Percentiles rank a stretch among this genome's conserved stretches.
phyloP scores from a whole-genome alignment of 176 grass and related monocot species.

The Lolium multiflorum region DNA sequence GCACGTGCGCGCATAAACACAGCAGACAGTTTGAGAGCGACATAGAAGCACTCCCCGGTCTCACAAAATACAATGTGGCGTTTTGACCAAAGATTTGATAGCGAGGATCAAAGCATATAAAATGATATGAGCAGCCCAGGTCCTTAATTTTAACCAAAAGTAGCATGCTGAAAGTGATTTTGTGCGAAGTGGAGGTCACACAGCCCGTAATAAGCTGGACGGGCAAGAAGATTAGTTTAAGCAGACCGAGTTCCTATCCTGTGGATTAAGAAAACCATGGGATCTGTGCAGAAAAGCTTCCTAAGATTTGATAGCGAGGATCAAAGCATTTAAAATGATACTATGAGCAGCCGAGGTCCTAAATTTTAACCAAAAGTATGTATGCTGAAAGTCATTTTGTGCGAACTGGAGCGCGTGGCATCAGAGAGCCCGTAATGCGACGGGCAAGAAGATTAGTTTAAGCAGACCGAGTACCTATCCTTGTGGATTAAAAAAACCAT shows the following conservation, averaged over 20 bases:
- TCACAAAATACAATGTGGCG: not conserved
- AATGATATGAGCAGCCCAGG: not conserved
- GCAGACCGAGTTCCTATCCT: not conserved
- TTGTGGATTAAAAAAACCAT: not conserved
- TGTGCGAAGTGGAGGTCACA: not conserved
- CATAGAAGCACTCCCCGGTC: not conserved
- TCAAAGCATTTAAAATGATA: too few relatives aligned
- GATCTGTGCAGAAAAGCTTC: slow-evolving; percentile 35
- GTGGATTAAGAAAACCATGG: not conserved
- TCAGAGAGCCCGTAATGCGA: not conserved
- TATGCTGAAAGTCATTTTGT: too few relatives aligned
- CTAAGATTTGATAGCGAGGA: too few relatives aligned
- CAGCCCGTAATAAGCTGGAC: not conserved
- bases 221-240: not conserved
- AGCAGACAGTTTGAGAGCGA: not conserved
- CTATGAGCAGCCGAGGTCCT: too few relatives aligned
- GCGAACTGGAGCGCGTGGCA: too few relatives aligned
- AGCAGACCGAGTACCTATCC: not conserved
- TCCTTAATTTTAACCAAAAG: not conserved
- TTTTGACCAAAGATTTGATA: not conserved
- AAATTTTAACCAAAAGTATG: too few relatives aligned
- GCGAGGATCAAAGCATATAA: not conserved
- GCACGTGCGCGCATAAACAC: not conserved
- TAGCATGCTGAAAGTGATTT: not conserved
- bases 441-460: not conserved